These are phyloP conservation scores for Jasminum sambac DNA, from an alignment of 257 asterid species.

Conservation along the genomic window DNA sequence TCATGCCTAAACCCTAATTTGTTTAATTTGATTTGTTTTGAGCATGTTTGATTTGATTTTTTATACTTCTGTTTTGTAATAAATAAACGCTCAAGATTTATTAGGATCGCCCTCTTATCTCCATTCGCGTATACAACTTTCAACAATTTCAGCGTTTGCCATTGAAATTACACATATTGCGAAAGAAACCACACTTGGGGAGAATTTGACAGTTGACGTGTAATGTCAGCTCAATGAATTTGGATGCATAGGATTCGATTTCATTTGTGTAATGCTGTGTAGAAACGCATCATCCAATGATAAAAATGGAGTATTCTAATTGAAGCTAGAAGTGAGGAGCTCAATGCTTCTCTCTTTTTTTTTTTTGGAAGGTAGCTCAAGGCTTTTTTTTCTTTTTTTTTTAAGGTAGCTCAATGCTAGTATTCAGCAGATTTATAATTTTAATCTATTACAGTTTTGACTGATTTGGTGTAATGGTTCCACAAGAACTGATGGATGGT, in stretches of 20 bases:
- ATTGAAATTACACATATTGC: neutral
- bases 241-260: neutral
- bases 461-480: neutral
- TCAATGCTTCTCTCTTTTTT: no score
- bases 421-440: neutral
- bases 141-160: neutral
- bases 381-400: no score
- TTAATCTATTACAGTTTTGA: neutral
- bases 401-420: neutral
- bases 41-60: neutral
- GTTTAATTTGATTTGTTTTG: neutral
- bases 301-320: neutral
- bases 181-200: neutral
- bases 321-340: neutral
- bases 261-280: neutral
- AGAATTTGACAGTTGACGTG: neutral
- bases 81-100: neutral
- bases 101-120: neutral
- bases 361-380: no score
- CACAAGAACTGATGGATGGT: neutral
- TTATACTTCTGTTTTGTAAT: neutral
- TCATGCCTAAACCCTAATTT: neutral
- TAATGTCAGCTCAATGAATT: neutral
- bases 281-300: neutral
- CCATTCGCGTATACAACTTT: neutral